phyloP scores from a whole-genome alignment of 2,329 filamentous ascomycete genomes.

The Colletotrichum sp. region DNA sequence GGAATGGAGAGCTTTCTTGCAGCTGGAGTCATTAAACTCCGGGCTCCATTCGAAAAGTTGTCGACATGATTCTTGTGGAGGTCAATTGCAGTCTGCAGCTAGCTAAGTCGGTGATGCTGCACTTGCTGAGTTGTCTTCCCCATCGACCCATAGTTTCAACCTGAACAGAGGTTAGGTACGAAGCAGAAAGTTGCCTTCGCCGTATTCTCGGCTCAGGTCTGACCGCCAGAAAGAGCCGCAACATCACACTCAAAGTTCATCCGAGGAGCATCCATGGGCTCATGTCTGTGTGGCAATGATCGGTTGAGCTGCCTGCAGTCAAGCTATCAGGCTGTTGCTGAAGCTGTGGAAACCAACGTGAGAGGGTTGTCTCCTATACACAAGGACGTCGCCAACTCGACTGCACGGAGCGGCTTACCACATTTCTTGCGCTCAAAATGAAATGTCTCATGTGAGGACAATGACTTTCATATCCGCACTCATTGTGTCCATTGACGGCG shows the following conservation, averaged over 20 bases:
- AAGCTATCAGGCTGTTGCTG: neutral
- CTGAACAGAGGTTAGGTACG: neutral
- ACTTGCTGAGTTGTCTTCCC: slow-evolving; percentile 3
- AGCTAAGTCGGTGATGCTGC: neutral
- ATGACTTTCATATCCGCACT: neutral
- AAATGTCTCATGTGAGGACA: neutral
- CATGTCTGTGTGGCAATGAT: neutral
- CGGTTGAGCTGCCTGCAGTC: neutral
- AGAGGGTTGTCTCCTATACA: neutral
- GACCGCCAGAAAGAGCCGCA: slow-evolving; percentile 12
- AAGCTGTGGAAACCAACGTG: neutral
- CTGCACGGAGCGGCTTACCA: neutral
- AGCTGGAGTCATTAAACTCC: neutral
- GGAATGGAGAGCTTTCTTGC: neutral
- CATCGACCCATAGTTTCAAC: slow-evolving; percentile 17
- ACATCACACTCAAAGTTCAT: neutral
- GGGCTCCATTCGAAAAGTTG: neutral
- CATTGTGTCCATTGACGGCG: neutral
- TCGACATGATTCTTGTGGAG: neutral
- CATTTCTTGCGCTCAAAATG: neutral
- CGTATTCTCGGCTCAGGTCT: slow-evolving; percentile 7
- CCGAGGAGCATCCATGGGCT: neutral
- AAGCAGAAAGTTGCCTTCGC: neutral
- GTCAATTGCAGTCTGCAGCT: neutral
- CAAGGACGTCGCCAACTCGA: too few species aligned